Percentiles rank a stretch among this genome's conserved stretches.
These are phyloP conservation scores for Hirsutella thompsonii DNA, from an alignment of 2,329 filamentous ascomycete genomes.

Conservation along the genomic window DNA sequence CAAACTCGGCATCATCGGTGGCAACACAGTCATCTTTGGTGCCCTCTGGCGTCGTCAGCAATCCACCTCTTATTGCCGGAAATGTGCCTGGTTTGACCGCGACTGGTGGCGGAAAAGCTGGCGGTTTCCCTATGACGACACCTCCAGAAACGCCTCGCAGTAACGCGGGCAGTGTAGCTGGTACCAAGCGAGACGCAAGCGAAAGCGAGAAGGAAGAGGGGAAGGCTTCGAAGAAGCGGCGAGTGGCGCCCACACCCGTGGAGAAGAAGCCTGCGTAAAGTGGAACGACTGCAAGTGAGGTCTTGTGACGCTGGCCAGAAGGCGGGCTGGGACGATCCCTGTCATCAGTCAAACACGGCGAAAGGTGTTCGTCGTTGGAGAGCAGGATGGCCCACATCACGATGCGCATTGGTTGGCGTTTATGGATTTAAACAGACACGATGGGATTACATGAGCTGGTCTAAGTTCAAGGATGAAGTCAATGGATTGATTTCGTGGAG, in stretches of 20 bases:
- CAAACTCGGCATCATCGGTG: conserved; percentile 75
- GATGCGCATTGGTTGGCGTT: conserved; percentile 19
- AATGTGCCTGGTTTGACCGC: conserved; percentile 67
- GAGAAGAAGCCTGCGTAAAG: conserved; percentile 11
- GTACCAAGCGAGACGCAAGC: conserved; percentile 43
- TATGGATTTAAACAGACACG: conserved; percentile 6
- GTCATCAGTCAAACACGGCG: too few relatives aligned
- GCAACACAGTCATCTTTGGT: conserved; percentile 47
- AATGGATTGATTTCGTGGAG: too few relatives aligned
- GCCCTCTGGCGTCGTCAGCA: conserved; percentile 49
- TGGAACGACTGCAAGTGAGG: neutral
- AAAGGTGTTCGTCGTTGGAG: neutral
- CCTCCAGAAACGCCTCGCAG: conserved; percentile 74
- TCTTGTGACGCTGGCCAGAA: too few relatives aligned
- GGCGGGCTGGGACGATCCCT: too few relatives aligned
- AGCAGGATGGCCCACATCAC: conserved; percentile 7
- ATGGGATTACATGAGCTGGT: neutral
- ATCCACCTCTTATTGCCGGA: conserved; percentile 66
- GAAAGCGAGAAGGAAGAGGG: conserved; percentile 40
- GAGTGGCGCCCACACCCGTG: conserved; percentile 56
- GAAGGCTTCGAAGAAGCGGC: conserved; percentile 51
- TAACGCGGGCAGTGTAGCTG: conserved; percentile 18
- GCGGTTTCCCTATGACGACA: conserved; percentile 64
- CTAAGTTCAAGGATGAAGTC: too few relatives aligned
- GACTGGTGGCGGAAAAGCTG: conserved; percentile 51